Base-by-base conservation (phyloP, 257 asterid genomes). In the Nicotiana tomentosiformis region DNA sequence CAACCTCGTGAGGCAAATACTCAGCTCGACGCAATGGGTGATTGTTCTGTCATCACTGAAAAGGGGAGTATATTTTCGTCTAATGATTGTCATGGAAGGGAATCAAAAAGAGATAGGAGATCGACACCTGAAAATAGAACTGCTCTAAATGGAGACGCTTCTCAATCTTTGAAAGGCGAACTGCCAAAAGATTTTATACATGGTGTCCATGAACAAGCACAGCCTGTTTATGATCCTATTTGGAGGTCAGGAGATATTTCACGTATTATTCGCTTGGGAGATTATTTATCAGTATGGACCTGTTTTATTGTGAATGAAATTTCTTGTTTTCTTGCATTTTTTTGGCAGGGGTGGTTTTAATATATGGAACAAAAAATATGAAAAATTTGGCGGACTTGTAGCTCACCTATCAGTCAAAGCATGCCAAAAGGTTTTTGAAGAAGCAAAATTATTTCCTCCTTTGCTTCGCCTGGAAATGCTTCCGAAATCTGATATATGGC, bases 401-500 rank as follows among this genome's bases (percentile, higher is more conserved):
- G 96, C 93, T 77, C 97, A 93, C 82, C 16, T 90, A 80, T 91
- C 98, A 26, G 81, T 33, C 78, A 87, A 78, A 81, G 94, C 94
- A 29, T 86, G 95, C 83, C 43, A 43, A 80, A 88, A 77, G 82
- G 98, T 86, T 80, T 83, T 26, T 6, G 90, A 90, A n/a, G 89
- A 81, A 77, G 91, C 93, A 4, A 83, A 43, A 58, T 69, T 77
- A 84, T 76, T 94, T 51, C 88, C 91, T 20, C 77, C 90, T 17
- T 82, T 82, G 85, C 92, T 93, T 81, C 79, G 78, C 26, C 84
- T 93, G 49, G 94, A 91, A 90, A 90, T 93, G 94, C 84, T 88
- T 84, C 93, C 95, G 1, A 92, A 83, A 82, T 33, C 87, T 29
- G 87, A 81, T 64, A 84, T 92, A 69, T 92, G 98, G 99, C 99